Evolutionary conservation across 208 protist species (phyloP).

Genomic region (Trypanosoma cruzi): DNA sequence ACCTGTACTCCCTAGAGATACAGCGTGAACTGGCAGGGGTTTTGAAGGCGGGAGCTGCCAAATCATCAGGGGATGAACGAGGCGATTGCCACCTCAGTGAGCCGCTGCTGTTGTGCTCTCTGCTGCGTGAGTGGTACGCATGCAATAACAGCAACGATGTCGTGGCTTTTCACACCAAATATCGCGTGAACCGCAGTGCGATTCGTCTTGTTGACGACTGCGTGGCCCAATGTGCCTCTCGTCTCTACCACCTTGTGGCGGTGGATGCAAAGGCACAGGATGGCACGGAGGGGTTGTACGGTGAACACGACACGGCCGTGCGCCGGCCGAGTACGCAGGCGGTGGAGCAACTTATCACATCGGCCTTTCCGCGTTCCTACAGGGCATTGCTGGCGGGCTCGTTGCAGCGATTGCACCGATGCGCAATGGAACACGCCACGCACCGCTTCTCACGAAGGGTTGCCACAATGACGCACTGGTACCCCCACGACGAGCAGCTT

Average conservation of each 20-base stretch:
- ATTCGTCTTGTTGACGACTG: slow-evolving; percentile 62
- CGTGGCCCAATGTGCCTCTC: slow-evolving; percentile 59
- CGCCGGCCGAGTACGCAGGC: slow-evolving; percentile 11
- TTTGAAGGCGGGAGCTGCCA: not conserved
- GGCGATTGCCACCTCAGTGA: slow-evolving; percentile 55
- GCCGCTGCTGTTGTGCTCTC: slow-evolving; percentile 58
- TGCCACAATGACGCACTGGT: slow-evolving; percentile 27
- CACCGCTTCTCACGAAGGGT: slow-evolving; percentile 27
- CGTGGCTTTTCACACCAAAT: slow-evolving; percentile 19
- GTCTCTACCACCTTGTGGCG: slow-evolving; percentile 44
- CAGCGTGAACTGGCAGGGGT: slow-evolving; percentile 22
- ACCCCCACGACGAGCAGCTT: slow-evolving; percentile 29
- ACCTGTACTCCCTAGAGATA: slow-evolving; percentile 12
- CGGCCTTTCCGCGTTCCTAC: slow-evolving; percentile 33
- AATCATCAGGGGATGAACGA: not conserved
- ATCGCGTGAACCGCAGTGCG: slow-evolving; percentile 47
- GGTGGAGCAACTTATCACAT: slow-evolving; percentile 26
- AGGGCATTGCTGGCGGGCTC: slow-evolving; percentile 44
- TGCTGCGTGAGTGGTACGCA: slow-evolving; percentile 72
- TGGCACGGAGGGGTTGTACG: slow-evolving; percentile 19
- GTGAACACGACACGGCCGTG: slow-evolving; percentile 34
- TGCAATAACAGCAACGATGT: slow-evolving; percentile 32
- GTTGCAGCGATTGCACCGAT: slow-evolving; percentile 50
- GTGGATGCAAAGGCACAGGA: not conserved
- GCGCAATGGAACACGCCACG: slow-evolving; percentile 37